Evolutionary conservation across 768 basidiomycete species (phyloP).

Genomic region (Plicaturopsis crispa): DNA sequence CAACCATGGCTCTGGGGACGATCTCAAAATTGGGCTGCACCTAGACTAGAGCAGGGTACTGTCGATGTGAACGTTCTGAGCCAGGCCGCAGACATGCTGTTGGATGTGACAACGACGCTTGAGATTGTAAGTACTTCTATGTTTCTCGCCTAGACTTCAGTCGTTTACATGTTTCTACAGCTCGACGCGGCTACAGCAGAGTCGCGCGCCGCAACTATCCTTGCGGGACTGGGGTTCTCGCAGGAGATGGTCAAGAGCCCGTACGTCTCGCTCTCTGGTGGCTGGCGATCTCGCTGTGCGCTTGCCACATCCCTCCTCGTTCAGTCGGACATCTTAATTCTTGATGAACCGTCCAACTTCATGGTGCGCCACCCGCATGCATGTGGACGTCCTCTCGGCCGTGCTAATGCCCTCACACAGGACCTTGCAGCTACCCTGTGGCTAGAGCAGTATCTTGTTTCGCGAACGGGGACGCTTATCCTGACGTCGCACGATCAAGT

Average conservation of each 20-base stretch:
- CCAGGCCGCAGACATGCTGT: slow-evolving; percentile 17
- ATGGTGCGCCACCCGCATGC: too few species aligned
- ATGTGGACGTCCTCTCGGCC: too few species aligned
- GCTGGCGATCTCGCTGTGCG: slow-evolving; percentile 55
- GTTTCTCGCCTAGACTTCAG: background rate
- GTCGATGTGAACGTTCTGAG: too few species aligned
- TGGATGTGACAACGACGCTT: slow-evolving; percentile 18
- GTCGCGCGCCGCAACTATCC: slow-evolving; percentile 39
- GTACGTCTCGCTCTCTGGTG: slow-evolving; percentile 47
- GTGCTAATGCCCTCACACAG: too few species aligned
- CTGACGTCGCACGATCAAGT: slow-evolving; percentile 61
- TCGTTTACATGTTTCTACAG: slow-evolving; percentile 2
- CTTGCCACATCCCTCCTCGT: slow-evolving; percentile 54
- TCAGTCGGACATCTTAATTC: slow-evolving; percentile 45
- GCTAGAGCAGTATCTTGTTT: slow-evolving; percentile 49
- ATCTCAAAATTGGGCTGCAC: slow-evolving; percentile 14
- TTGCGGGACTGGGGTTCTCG: slow-evolving; percentile 54
- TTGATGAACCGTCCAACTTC: slow-evolving; percentile 54
- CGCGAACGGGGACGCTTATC: slow-evolving; percentile 48
- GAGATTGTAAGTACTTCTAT: slow-evolving; percentile 12
- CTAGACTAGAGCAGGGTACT: slow-evolving; percentile 14
- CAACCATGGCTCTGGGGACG: background rate
- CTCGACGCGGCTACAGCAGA: slow-evolving; percentile 34
- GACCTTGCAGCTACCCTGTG: slow-evolving; percentile 48
- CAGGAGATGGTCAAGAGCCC: slow-evolving; percentile 23